Percentiles rank a stretch among this genome's conserved stretches.
These are phyloP conservation scores for Prunus campanulata DNA, from an alignment of 306 rosid species.

Conservation along the genomic window DNA sequence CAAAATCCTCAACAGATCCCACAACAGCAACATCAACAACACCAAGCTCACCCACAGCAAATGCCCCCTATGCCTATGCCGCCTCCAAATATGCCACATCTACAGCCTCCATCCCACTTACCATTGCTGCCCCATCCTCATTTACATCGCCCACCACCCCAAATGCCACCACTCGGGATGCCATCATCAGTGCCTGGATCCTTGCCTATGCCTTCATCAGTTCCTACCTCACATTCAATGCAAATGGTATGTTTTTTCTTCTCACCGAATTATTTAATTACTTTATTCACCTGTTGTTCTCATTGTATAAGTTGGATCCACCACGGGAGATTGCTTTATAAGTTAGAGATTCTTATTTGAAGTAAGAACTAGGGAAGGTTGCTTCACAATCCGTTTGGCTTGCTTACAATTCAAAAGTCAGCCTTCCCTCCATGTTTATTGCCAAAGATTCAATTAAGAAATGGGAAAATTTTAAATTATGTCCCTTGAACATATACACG, in stretches of 20 bases:
- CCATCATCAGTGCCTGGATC: slow-evolving; percentile 66
- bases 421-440: too few relatives aligned
- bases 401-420: too few relatives aligned
- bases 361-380: background rate
- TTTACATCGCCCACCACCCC: slow-evolving; percentile 81
- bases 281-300: background rate
- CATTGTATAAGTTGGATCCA: background rate
- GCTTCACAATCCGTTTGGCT: background rate
- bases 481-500: too few relatives aligned
- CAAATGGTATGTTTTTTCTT: slow-evolving; percentile 56
- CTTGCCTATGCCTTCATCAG: slow-evolving; percentile 52
- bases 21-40: slow-evolving; percentile 64
- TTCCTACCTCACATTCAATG: slow-evolving; percentile 40
- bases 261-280: background rate
- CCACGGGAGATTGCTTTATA: background rate
- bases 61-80: slow-evolving; percentile 72
- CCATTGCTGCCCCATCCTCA: slow-evolving; percentile 84
- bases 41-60: slow-evolving; percentile 68
- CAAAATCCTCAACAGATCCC: slow-evolving; percentile 86
- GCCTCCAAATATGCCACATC: slow-evolving; percentile 73
- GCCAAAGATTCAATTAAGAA: too few relatives aligned
- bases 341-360: background rate
- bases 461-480: too few relatives aligned
- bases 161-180: slow-evolving; percentile 80
- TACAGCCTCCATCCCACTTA: slow-evolving; percentile 91